Evolutionary conservation across 2,329 filamentous ascomycete genomes (phyloP), one percentile per base, ranked within the genome.

Genomic region (Phaeosphaeria sp.): DNA sequence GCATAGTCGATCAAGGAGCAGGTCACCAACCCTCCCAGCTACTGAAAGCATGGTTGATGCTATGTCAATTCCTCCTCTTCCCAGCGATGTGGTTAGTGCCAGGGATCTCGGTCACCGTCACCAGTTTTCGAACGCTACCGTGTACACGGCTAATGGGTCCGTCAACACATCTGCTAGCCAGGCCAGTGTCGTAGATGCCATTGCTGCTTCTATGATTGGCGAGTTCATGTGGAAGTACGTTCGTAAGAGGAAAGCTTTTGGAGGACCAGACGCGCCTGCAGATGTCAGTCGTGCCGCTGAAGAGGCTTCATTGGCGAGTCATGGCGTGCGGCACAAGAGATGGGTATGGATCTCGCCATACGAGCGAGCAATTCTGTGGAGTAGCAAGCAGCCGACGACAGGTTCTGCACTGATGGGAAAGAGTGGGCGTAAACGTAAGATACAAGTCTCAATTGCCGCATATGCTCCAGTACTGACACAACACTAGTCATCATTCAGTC

Each of bases 331-430:
- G 27, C 95, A 99, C 76, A 97, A 93, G 80, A 86, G 95, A 76
- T 99, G 95, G 95, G 95, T 99, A 1, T 99, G 95, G 95, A 86
- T 99, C 62, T 95, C 94, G 18, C 95, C 95, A 2, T 98, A 99
- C 73, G 95, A 99, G 78, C 86, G 93, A 61, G 90, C 94, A 13
- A 94, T 99, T 59, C 91, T 99, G 77, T 99, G 95, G 95, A 97
- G 94, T 78, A 96, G 91, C 83, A 97, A 96, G 82, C 95, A 99
- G 78, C 95, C 95, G 17, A 92, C 89, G 9, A 92, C 89, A 67
- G 93, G 93, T 30, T 90, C 87, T 68, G 94, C 93, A 30, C 79
- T 99, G 77, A 85, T 98, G 83, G 95, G 95, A 65, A 99, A 98
- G 82, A 91, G 90, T 73, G 95, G 95, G 53, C 89, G 95, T 68